These are phyloP conservation scores for Casuarina equisetifolia DNA, from an alignment of 306 rosid species.

Conservation along the genomic window DNA sequence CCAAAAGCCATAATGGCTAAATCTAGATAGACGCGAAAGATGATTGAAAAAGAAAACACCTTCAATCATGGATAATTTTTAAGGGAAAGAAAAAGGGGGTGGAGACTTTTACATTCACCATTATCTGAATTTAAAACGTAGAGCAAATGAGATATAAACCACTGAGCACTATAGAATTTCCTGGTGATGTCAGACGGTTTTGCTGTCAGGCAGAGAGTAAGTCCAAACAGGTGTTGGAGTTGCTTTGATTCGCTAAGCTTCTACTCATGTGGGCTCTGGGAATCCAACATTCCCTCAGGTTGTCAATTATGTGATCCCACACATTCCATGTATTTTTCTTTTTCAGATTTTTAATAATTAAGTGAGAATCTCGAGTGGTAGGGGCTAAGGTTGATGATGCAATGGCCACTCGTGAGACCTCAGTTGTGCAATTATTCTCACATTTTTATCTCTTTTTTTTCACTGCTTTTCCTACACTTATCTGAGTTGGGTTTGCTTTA, in stretches of 20 bases:
- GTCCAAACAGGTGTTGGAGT: not conserved
- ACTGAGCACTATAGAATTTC: slow-evolving; percentile 49
- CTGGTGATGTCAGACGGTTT: slow-evolving; percentile 28
- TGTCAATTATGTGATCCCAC: slow-evolving; percentile 38
- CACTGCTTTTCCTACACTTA: slow-evolving; percentile 14
- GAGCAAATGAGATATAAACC: slow-evolving; percentile 49
- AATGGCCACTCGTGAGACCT: slow-evolving; percentile 53
- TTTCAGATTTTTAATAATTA: slow-evolving; percentile 31
- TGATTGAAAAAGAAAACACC: slow-evolving; percentile 52
- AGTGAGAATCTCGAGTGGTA: slow-evolving; percentile 57
- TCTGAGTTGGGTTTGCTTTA: slow-evolving; percentile 46
- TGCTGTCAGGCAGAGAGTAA: slow-evolving; percentile 20
- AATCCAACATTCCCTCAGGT: slow-evolving; percentile 55
- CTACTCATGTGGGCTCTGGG: slow-evolving; percentile 33
- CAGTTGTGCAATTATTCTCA: slow-evolving; percentile 45
- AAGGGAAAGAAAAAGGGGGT: slow-evolving; percentile 3
- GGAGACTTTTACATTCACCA: not conserved
- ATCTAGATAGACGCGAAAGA: slow-evolving; percentile 54
- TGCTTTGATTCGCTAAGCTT: slow-evolving; percentile 22
- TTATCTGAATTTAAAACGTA: slow-evolving; percentile 25
- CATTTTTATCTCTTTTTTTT: not conserved
- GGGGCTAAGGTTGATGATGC: slow-evolving; percentile 45
- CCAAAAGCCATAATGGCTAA: slow-evolving; percentile 36
- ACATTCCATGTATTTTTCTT: slow-evolving; percentile 35
- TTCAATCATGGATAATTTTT: slow-evolving; percentile 60